Conservation (phyloP, 2,329 filamentous ascomycete species). For the Didymosphaeria variabile region DNA sequence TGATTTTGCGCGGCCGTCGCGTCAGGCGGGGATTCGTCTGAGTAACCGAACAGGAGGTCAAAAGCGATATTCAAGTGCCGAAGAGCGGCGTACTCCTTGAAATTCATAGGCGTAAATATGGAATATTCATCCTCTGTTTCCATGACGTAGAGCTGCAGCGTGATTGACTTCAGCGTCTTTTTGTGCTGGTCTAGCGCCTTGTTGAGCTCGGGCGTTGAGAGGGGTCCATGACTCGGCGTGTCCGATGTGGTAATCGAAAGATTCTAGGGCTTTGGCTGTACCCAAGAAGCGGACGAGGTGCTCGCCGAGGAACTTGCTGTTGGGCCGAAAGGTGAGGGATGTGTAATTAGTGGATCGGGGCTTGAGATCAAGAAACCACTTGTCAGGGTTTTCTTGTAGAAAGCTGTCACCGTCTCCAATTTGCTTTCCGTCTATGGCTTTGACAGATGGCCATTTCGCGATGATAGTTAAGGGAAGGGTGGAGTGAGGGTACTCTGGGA, state of each 20-base stretch:
- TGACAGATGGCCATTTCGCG: neutral
- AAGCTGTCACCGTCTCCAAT: neutral
- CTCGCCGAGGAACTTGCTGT: neutral
- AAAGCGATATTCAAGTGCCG: neutral
- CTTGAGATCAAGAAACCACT: neutral
- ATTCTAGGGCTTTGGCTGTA: neutral
- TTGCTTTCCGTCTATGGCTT: neutral
- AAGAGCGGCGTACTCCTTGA: neutral
- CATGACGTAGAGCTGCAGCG: neutral
- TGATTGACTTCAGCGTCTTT: slow-evolving; percentile 2
- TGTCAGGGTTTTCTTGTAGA: neutral
- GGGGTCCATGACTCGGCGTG: neutral
- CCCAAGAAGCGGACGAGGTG: neutral
- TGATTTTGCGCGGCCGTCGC: neutral
- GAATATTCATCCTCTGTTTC: neutral
- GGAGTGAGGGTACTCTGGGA: neutral
- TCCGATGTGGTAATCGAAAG: neutral
- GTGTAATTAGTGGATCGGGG: neutral
- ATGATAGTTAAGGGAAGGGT: neutral
- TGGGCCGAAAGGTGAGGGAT: neutral
- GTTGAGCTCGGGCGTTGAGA: neutral
- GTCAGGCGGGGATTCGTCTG: neutral
- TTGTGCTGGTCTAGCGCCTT: neutral
- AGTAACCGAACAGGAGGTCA: neutral
- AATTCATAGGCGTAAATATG: neutral